phyloP scores from a whole-genome alignment of 306 rosid genomes.

The Bauhinia variegata region DNA sequence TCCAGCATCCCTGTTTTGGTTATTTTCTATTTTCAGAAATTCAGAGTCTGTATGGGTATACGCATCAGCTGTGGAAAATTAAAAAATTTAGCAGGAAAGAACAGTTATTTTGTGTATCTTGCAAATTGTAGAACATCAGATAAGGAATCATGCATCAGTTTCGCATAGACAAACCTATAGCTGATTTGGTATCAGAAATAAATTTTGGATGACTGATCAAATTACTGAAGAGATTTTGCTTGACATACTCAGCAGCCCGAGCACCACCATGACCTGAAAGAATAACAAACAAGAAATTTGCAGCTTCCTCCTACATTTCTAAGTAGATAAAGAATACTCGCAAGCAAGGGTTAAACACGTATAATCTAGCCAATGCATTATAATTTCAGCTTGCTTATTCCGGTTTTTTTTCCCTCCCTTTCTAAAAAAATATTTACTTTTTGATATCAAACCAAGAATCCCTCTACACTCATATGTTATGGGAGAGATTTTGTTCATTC shows the following conservation, averaged over 20 bases:
- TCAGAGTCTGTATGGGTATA: conserved; percentile 89
- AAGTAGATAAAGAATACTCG: neutral
- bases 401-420: neutral
- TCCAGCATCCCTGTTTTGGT: conserved; percentile 89
- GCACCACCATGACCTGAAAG: conserved; percentile 91
- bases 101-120: conserved; percentile 15
- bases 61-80: conserved; percentile 78
- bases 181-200: conserved; percentile 93
- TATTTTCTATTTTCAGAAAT: conserved; percentile 87
- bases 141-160: conserved; percentile 1
- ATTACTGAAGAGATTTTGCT: conserved; percentile 89
- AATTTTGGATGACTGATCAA: conserved; percentile 90
- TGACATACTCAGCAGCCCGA: conserved; percentile 97
- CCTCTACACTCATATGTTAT: neutral
- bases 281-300: conserved; percentile 32
- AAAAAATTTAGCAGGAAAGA: conserved; percentile 7
- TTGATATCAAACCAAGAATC: conserved; percentile 8
- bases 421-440: conserved; percentile 11
- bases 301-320: conserved; percentile 27
- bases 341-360: conserved; percentile 17
- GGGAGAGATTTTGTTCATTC: neutral
- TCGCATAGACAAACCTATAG: conserved; percentile 59
- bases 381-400: conserved; percentile 1
- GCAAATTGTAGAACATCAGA: conserved; percentile 21
- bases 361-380: neutral